Evolutionary conservation across 305 asterid genomes (phyloP).

Genomic region (Salvia sclarea): DNA sequence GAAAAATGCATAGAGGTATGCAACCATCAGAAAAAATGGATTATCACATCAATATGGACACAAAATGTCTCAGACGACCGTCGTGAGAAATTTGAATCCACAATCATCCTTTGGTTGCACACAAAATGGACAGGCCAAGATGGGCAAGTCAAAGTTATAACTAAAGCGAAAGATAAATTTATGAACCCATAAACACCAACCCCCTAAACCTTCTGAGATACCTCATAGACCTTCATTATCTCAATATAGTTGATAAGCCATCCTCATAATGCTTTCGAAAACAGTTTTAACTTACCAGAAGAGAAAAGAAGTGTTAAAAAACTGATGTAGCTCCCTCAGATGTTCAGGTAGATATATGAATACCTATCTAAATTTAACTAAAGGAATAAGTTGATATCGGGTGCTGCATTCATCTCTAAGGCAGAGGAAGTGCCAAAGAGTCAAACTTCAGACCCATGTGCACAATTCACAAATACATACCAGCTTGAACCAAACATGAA

Average conservation of each 20-base stretch:
- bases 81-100: slow-evolving; percentile 54
- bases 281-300: not conserved
- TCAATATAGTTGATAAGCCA: not conserved
- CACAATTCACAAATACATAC: not conserved
- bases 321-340: slow-evolving; percentile 37
- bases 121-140: not conserved
- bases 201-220: not conserved
- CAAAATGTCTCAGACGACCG: slow-evolving; percentile 55
- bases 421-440: slow-evolving; percentile 48
- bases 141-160: not conserved
- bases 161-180: not conserved
- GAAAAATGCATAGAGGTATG: not conserved
- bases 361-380: slow-evolving; percentile 37
- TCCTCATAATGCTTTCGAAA: not conserved
- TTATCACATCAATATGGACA: slow-evolving; percentile 42
- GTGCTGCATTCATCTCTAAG: slow-evolving; percentile 62
- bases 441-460: slow-evolving; percentile 54
- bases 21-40: slow-evolving; percentile 53
- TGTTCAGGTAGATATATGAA: slow-evolving; percentile 32
- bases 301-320: not conserved
- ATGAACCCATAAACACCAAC: not conserved
- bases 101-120: slow-evolving; percentile 46
- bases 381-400: slow-evolving; percentile 42
- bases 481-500: not conserved
- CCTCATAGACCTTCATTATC: not conserved